These are phyloP conservation scores for Yarrowia osloensis DNA, from an alignment of 805 yeast species.

Conservation along the genomic window DNA sequence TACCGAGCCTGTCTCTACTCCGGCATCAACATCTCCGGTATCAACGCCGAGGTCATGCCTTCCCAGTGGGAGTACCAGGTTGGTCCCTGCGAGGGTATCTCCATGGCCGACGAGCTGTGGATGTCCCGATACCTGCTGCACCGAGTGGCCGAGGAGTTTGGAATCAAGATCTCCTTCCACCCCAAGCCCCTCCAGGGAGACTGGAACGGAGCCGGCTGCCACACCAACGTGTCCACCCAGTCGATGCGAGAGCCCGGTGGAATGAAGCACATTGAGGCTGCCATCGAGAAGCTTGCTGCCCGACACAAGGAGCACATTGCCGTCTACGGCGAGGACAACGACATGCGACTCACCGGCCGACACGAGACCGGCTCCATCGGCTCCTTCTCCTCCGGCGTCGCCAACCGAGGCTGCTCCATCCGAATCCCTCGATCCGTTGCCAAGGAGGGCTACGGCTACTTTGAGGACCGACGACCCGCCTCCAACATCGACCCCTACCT, in stretches of 20 bases:
- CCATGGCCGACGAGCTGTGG: conserved; percentile 98
- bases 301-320: conserved; percentile 97
- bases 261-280: conserved; percentile 89
- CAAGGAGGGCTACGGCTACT: conserved; percentile 96
- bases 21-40: conserved; percentile 89
- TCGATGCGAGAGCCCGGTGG: conserved; percentile 94
- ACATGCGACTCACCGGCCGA: conserved; percentile 92
- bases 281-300: conserved; percentile 88
- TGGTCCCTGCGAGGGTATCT: conserved; percentile 94
- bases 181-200: conserved; percentile 99
- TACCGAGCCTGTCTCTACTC: conserved; percentile 96
- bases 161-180: conserved; percentile 97
- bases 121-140: conserved; percentile 88
- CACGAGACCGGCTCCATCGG: conserved; percentile 97
- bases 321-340: conserved; percentile 94
- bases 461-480: conserved; percentile 99
- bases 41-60: conserved; percentile 99
- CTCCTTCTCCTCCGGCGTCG: conserved; percentile 92
- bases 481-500: conserved; percentile 98
- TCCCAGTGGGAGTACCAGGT: conserved; percentile 99
- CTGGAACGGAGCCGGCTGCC: conserved; percentile 99
- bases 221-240: conserved; percentile 95
- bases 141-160: conserved; percentile 98
- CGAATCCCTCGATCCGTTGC: conserved; percentile 99
- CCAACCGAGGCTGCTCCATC: conserved; percentile 98